These are phyloP conservation scores for Lasiosphaeriaceae sp. DNA, from an alignment of 495 filamentous ascomycete species.

Conservation along the genomic window DNA sequence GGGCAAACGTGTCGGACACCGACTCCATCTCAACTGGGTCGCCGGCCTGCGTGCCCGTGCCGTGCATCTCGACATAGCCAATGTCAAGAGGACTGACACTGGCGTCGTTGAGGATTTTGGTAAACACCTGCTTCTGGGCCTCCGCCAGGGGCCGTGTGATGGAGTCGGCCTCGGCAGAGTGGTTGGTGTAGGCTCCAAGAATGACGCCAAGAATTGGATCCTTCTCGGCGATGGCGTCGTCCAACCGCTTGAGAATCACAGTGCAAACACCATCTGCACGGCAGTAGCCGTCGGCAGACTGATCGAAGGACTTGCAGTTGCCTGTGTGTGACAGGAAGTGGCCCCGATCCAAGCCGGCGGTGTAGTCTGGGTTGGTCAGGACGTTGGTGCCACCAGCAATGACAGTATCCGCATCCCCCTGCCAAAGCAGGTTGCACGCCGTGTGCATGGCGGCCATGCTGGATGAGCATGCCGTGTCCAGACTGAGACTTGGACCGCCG, in stretches of 20 bases:
- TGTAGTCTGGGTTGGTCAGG: slow-evolving; percentile 66
- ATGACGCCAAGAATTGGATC: slow-evolving; percentile 53
- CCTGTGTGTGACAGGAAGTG: slow-evolving; percentile 36
- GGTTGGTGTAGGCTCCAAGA: slow-evolving; percentile 43
- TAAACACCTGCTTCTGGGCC: slow-evolving; percentile 58
- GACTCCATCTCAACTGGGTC: slow-evolving; percentile 62
- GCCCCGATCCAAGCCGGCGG: slow-evolving; percentile 46
- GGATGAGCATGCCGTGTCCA: slow-evolving; percentile 44
- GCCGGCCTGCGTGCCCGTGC: slow-evolving; percentile 70
- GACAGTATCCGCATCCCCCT: slow-evolving; percentile 62
- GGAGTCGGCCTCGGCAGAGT: slow-evolving; percentile 55
- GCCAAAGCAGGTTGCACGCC: slow-evolving; percentile 62
- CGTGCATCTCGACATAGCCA: slow-evolving; percentile 70
- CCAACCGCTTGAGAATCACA: slow-evolving; percentile 46
- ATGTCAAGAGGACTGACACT: slow-evolving; percentile 56
- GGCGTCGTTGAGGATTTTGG: slow-evolving; percentile 53
- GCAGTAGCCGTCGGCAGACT: slow-evolving; percentile 47
- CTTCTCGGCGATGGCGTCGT: slow-evolving; percentile 43
- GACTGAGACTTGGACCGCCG: slow-evolving; percentile 33
- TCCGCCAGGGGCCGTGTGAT: slow-evolving; percentile 62
- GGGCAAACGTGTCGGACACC: slow-evolving; percentile 64
- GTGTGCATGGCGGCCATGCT: slow-evolving; percentile 33
- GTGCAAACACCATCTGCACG: slow-evolving; percentile 32
- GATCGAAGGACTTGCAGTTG: slow-evolving; percentile 22
- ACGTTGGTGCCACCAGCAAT: slow-evolving; percentile 60